A percentile compares a stretch with the other conserved stretches of the same genome.
These are phyloP conservation scores for Phlyctochytrium arcticum DNA, from an alignment of 192 early-diverging fungal species.

Conservation along the genomic window DNA sequence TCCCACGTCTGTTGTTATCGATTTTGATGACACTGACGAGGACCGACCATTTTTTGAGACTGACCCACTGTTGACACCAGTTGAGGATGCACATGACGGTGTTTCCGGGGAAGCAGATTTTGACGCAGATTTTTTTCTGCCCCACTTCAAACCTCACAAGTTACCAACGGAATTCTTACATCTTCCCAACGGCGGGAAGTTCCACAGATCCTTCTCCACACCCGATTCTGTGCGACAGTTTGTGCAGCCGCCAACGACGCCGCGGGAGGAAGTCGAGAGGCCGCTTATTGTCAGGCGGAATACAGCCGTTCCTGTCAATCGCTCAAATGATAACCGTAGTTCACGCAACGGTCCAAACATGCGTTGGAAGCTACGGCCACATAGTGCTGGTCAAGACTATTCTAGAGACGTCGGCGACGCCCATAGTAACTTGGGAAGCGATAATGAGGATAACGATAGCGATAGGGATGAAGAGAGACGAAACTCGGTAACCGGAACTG, in stretches of 20 bases:
- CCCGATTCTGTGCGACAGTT: no score
- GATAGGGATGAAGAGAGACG: no score
- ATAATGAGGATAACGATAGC: background rate
- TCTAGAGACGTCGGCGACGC: no score
- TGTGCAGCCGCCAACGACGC: no score
- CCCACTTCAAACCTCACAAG: slow-evolving; percentile 13
- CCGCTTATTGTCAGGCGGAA: no score
- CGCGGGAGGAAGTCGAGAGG: no score
- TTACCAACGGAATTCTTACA: background rate
- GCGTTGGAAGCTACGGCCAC: no score
- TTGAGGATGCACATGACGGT: background rate
- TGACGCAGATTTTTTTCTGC: slow-evolving; percentile 34
- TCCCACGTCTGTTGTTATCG: no score
- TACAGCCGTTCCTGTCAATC: no score
- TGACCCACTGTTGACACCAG: background rate
- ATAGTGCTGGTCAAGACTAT: background rate
- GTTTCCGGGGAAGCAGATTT: slow-evolving; percentile 13
- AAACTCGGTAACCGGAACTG: no score
- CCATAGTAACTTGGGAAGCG: no score
- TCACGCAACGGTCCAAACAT: background rate
- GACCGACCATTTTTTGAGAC: slow-evolving; percentile 17
- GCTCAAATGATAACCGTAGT: background rate
- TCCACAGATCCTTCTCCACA: background rate
- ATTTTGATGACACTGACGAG: no score
- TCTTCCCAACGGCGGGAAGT: background rate